Conservation (phyloP, 2,329 filamentous ascomycete species). For the Simplicillium sp. region DNA sequence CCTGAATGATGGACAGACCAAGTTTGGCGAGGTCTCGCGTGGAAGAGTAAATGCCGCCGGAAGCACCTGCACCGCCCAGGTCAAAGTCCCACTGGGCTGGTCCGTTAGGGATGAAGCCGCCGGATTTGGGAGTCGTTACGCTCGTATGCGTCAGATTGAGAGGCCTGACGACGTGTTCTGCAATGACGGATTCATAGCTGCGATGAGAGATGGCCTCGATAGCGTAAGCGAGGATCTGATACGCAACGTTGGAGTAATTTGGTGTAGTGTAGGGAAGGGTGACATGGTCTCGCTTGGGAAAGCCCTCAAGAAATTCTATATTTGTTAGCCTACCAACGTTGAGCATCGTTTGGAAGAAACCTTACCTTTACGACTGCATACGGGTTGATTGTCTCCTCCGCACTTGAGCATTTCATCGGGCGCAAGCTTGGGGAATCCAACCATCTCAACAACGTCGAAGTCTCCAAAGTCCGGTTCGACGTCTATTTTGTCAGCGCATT, state of each 20-base stretch:
- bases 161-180: conserved; percentile 4
- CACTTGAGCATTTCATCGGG: conserved; percentile 9
- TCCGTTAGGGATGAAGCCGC: background rate
- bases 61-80: conserved; percentile 4
- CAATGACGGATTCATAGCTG: conserved; percentile 7
- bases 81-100: conserved; percentile 3
- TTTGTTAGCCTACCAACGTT: conserved; percentile 4
- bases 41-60: conserved; percentile 7
- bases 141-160: conserved; percentile 6
- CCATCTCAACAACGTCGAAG: conserved; percentile 1
- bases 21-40: conserved; percentile 10
- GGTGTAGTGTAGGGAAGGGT: conserved; percentile 10
- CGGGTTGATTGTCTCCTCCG: conserved; percentile 1
- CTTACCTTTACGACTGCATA: too few species aligned
- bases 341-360: conserved; percentile 1
- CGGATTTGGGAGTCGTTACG: background rate
- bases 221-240: conserved; percentile 11
- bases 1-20: conserved; percentile 8
- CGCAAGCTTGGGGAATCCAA: conserved; percentile 3
- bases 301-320: conserved; percentile 10
- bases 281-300: conserved; percentile 8
- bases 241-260: conserved; percentile 14
- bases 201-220: conserved; percentile 12
- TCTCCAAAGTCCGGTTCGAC: background rate
- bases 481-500: background rate